Evolutionary conservation across 768 basidiomycete genomes (phyloP).

Genomic region (Boletus tomentosulus): DNA sequence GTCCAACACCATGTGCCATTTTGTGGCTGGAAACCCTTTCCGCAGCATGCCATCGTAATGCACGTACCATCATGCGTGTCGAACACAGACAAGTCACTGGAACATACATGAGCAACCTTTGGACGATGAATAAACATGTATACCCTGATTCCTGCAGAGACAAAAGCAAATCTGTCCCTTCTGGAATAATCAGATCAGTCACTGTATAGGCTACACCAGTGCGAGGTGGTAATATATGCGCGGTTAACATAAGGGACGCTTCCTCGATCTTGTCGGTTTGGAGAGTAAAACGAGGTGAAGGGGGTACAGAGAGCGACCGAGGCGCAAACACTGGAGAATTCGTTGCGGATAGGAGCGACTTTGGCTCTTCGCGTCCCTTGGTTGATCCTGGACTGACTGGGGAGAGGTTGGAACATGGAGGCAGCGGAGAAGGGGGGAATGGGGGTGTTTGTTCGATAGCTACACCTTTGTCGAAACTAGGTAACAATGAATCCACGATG

Average conservation of each 20-base stretch:
- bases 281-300: conserved; percentile 27
- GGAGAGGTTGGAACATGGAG: not conserved
- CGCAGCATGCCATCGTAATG: conserved; percentile 21
- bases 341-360: conserved; percentile 43
- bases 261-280: conserved; percentile 14
- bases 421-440: conserved; percentile 12
- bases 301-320: conserved; percentile 34
- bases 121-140: conserved; percentile 13
- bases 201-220: conserved; percentile 39
- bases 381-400: conserved; percentile 13
- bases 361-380: conserved; percentile 32
- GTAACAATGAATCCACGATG: conserved; percentile 30
- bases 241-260: conserved; percentile 19
- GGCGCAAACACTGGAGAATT: conserved; percentile 42
- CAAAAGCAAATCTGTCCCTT: conserved; percentile 41
- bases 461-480: conserved; percentile 28
- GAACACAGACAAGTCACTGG: conserved; percentile 53
- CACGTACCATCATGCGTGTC: conserved; percentile 49
- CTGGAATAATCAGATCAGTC: conserved; percentile 43
- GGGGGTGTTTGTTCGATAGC: conserved; percentile 21
- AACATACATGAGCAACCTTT: conserved; percentile 3
- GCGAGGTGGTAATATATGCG: conserved; percentile 45
- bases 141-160: conserved; percentile 68
- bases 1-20: conserved; percentile 18
- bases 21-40: not conserved